A percentile compares a stretch with the other conserved stretches of the same genome.
Conservation (phyloP, 2,329 filamentous ascomycete genomes). For the Talaromyces sp. region DNA sequence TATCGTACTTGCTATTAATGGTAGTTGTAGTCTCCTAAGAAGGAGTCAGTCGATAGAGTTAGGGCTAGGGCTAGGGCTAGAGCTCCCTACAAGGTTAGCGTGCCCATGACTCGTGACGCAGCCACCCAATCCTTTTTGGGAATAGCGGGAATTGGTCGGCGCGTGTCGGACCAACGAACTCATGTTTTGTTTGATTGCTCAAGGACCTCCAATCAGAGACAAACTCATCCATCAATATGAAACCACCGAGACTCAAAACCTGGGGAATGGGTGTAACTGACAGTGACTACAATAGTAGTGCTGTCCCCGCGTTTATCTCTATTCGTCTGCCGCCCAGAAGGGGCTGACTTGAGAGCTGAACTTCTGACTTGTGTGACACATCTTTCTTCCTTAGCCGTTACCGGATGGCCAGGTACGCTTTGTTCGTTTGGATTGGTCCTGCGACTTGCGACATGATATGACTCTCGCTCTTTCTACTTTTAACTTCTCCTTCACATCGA, state of each 20-base stretch:
- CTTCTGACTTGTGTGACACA: neutral
- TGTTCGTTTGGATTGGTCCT: neutral
- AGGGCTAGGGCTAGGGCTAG: slow-evolving; percentile 8
- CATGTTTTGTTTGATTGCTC: neutral
- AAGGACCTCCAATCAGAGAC: neutral
- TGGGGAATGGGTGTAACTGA: neutral
- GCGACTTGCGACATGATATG: neutral
- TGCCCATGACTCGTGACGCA: neutral
- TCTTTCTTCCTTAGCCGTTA: neutral
- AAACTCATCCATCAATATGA: neutral
- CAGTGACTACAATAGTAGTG: neutral
- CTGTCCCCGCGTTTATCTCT: neutral
- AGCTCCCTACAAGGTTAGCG: neutral
- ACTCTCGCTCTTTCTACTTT: neutral
- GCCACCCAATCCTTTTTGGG: neutral
- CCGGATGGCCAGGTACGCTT: slow-evolving; percentile 4
- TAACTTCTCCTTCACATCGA: neutral
- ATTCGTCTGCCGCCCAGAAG: neutral
- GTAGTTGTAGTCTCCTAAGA: neutral
- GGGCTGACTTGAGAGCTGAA: neutral
- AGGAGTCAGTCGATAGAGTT: neutral
- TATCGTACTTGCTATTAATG: neutral
- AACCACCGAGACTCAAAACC: neutral
- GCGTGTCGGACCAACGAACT: neutral
- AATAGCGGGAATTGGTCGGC: neutral